Conservation (phyloP, 257 asterid species). For the Solanum habrochaites region DNA sequence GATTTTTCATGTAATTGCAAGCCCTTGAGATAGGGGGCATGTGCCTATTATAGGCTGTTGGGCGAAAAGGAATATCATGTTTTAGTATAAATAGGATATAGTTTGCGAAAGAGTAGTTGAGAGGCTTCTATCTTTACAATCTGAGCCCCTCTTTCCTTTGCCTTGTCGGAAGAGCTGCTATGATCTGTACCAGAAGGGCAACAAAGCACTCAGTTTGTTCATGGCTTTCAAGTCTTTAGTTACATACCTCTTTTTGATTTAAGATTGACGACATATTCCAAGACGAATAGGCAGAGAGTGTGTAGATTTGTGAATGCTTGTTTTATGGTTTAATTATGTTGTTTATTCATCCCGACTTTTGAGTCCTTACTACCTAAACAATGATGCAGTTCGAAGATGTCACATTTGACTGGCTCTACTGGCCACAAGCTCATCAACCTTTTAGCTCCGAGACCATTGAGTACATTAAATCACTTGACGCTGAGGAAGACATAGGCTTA, state of each 20-base stretch:
- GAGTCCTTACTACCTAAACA: background rate
- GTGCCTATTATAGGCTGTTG: background rate
- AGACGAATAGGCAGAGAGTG: background rate
- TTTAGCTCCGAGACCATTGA: constrained; percentile 4
- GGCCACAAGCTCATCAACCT: constrained; percentile 12
- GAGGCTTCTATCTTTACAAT: background rate
- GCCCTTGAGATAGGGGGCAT: background rate
- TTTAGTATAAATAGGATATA: background rate
- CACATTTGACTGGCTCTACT: constrained; percentile 21
- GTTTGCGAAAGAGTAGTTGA: background rate
- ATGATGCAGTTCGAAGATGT: constrained; percentile 14
- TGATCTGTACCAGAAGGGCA: background rate
- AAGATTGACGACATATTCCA: background rate
- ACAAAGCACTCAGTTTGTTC: background rate
- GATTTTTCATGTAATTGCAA: background rate
- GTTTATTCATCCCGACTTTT: background rate
- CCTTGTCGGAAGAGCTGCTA: background rate
- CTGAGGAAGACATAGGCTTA: constrained; percentile 17
- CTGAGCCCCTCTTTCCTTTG: background rate
- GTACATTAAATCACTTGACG: constrained; percentile 9
- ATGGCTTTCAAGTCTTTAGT: background rate
- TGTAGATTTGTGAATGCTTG: background rate
- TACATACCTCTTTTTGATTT: background rate
- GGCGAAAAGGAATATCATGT: background rate
- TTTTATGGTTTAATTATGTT: background rate